Percentiles rank a stretch among this genome's conserved stretches.
These are phyloP conservation scores for Royoungia palumana DNA, from an alignment of 768 basidiomycete genomes.

Conservation along the genomic window DNA sequence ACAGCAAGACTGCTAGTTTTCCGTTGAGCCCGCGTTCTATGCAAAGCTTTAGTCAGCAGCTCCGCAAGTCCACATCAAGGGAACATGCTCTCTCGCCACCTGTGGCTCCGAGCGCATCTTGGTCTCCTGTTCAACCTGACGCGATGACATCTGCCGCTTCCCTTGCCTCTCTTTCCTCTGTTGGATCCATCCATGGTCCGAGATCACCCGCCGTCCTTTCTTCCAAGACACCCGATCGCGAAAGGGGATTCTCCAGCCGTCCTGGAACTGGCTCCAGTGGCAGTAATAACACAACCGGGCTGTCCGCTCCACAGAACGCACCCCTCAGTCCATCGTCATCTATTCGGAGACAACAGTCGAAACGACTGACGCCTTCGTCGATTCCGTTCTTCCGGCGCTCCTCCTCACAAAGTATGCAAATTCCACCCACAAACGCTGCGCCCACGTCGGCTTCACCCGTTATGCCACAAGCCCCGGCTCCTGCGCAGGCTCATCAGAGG, in stretches of 20 bases:
- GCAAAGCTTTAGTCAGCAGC: constrained; percentile 57
- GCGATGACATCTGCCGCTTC: constrained; percentile 80
- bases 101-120: constrained; percentile 43
- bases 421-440: constrained; percentile 43
- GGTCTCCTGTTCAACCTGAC: constrained; percentile 69
- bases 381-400: constrained; percentile 94
- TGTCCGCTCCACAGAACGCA: constrained; percentile 51
- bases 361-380: constrained; percentile 85
- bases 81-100: constrained; percentile 53
- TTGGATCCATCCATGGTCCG: constrained; percentile 58
- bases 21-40: constrained; percentile 66
- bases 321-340: constrained; percentile 75
- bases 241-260: constrained; percentile 51
- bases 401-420: constrained; percentile 82
- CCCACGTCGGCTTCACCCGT: constrained; percentile 49
- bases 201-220: constrained; percentile 42
- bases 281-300: constrained; percentile 60
- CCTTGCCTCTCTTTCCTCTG: constrained; percentile 68
- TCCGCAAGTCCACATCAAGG: constrained; percentile 67
- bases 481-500: constrained; percentile 42
- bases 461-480: constrained; percentile 44
- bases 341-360: constrained; percentile 59
- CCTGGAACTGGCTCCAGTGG: constrained; percentile 75
- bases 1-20: constrained; percentile 49
- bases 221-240: constrained; percentile 62